A percentile compares a stretch with the other conserved stretches of the same genome.
These are phyloP conservation scores for Ascosphaera acerosa DNA, from an alignment of 2,329 filamentous ascomycete species.

Conservation along the genomic window DNA sequence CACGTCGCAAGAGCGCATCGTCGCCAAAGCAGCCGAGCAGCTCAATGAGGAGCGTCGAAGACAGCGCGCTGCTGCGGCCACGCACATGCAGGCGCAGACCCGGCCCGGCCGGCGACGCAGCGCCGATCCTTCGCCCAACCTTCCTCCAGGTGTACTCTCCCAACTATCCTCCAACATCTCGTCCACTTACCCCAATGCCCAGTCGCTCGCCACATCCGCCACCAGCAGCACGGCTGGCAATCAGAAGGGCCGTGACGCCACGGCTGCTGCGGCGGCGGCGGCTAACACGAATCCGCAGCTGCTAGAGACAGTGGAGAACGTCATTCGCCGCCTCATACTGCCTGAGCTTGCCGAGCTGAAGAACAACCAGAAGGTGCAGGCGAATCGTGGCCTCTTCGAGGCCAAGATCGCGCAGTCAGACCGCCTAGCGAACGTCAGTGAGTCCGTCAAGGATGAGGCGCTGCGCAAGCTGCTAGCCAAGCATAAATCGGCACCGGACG, in stretches of 20 bases:
- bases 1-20: slow-evolving; percentile 16
- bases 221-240: slow-evolving; percentile 1
- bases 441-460: slow-evolving; percentile 1
- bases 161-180: neutral
- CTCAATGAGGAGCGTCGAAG: slow-evolving; percentile 13
- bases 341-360: slow-evolving; percentile 83
- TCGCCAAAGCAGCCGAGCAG: slow-evolving; percentile 44
- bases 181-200: neutral
- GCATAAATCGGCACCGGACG: slow-evolving; percentile 34
- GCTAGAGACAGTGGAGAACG: slow-evolving; percentile 77
- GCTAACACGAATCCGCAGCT: slow-evolving; percentile 55
- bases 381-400: slow-evolving; percentile 43
- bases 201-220: slow-evolving; percentile 1
- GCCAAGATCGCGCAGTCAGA: slow-evolving; percentile 9
- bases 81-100: too few species aligned
- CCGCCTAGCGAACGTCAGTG: neutral
- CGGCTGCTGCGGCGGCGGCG: neutral
- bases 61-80: too few species aligned
- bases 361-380: slow-evolving; percentile 58
- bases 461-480: slow-evolving; percentile 13
- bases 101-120: neutral
- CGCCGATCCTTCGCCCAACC: neutral
- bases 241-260: too few species aligned
- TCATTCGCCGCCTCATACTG: slow-evolving; percentile 67
- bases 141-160: neutral